Percentiles rank a stretch among this genome's conserved stretches.
These are phyloP conservation scores for Groenewaldozyma auringiensis DNA, from an alignment of 1,139 yeast genomes.

Conservation along the genomic window DNA sequence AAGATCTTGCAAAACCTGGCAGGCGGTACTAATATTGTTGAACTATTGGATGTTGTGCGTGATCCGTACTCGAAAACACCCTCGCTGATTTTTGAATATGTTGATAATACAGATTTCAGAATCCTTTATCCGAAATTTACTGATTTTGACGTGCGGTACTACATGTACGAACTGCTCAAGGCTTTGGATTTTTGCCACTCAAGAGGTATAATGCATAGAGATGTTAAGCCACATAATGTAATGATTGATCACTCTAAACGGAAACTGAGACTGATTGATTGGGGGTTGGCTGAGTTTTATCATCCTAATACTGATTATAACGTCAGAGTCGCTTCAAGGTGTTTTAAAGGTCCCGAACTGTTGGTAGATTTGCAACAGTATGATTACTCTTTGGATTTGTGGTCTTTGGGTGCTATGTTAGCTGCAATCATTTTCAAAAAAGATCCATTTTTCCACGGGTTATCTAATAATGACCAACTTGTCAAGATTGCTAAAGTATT, in stretches of 20 bases:
- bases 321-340: constrained; percentile 96
- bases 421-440: constrained; percentile 96
- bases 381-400: constrained; percentile 89
- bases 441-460: constrained; percentile 97
- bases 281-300: constrained; percentile 98
- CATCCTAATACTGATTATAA: constrained; percentile 93
- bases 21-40: constrained; percentile 79
- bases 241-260: constrained; percentile 88
- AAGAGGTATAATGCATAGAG: constrained; percentile 98
- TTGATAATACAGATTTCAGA: constrained; percentile 86
- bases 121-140: constrained; percentile 84
- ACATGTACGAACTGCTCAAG: constrained; percentile 78
- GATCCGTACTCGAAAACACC: constrained; percentile 91
- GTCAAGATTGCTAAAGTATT: constrained; percentile 90
- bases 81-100: constrained; percentile 84
- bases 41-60: constrained; percentile 75
- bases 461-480: constrained; percentile 90
- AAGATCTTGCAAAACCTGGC: constrained; percentile 83
- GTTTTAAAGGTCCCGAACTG: constrained; percentile 95
- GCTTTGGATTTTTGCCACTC: constrained; percentile 94
- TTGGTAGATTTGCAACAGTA: constrained; percentile 88
- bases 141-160: constrained; percentile 74
- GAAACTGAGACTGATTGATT: constrained; percentile 77
- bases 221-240: constrained; percentile 96
- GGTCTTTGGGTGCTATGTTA: constrained; percentile 97